Evolutionary conservation across 805 yeast species (phyloP), one percentile per base, ranked within the genome.

Genomic region (Kodamaea leandrae): DNA sequence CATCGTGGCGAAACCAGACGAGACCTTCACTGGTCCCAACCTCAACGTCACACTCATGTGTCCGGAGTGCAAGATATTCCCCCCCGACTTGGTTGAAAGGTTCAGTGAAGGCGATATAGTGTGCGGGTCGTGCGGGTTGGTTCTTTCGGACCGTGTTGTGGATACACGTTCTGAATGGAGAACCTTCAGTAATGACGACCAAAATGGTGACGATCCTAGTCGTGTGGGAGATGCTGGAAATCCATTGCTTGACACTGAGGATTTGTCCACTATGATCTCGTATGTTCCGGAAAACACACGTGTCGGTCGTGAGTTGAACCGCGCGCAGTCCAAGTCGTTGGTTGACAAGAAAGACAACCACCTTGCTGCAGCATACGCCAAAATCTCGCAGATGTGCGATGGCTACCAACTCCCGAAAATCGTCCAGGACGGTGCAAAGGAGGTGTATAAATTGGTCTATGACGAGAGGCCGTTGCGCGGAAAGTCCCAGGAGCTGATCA

Each of bases 171-270:
- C 96, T 1, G 99, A 91, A 71, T 91, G 99, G 99, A 86, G 99
- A 71, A 93, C 99, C 2, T 91, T 91, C 62, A 83, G 95, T 45
- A 93, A 93, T 59, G 99, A 91, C 61, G 99, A 91, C 63, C 98
- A 91, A 62, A 93, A 91, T 53, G 96, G 95, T 54, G 97, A 89
- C 63, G 99, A 91, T 61, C 99, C 99, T 4, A 83, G 93, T 50
- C 98, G 99, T 86, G 99, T 91, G 48, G 99, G 99, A 63, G 97
- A 90, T 59, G 97, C 97, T 4, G 82, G 89, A 13, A 90, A 90
- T 59, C 96, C 97, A 7, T 69, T 90, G 41, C 73, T 93, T 51
- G 97, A 90, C 57, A 85, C 95, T 15, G 91, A 86, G 53, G 95
- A 90, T 62, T 79, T 91, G 42, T 87, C 95, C 12, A 91, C 99